These are phyloP conservation scores for Trichoderma asperellum DNA, from an alignment of 2,329 filamentous ascomycete genomes.

Conservation along the genomic window DNA sequence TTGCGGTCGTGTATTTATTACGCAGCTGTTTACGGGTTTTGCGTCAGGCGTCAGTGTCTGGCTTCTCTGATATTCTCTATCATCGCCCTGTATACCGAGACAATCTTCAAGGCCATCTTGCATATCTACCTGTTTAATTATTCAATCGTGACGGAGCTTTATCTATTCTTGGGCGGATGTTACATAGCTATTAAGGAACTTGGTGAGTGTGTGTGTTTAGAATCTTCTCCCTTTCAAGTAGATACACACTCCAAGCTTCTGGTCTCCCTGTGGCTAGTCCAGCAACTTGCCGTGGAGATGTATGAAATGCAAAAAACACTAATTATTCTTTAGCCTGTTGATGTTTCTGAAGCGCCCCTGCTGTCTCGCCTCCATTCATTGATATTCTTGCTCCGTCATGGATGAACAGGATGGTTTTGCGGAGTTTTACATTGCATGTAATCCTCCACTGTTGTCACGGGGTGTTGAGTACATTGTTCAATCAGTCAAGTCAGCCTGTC, in stretches of 20 bases:
- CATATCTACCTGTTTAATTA: not conserved
- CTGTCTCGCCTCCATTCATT: not conserved
- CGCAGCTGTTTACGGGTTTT: not conserved
- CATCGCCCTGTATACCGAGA: not conserved
- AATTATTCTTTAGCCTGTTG: not conserved
- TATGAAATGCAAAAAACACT: not conserved
- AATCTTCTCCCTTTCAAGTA: not conserved
- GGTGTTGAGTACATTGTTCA: slow-evolving; percentile 40
- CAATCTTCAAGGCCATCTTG: not conserved
- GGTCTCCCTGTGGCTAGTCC: no score
- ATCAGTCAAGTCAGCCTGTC: slow-evolving; percentile 27
- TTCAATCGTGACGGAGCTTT: no score
- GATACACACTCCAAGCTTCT: not conserved
- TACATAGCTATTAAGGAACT: not conserved
- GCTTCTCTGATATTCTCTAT: not conserved
- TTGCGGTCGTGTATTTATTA: not conserved
- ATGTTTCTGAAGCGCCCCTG: not conserved
- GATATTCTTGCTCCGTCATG: not conserved
- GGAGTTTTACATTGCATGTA: slow-evolving; percentile 44
- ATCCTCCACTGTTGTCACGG: slow-evolving; percentile 40
- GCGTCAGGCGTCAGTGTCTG: not conserved
- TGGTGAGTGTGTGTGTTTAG: not conserved
- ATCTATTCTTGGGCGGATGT: not conserved
- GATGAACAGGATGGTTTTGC: slow-evolving; percentile 14
- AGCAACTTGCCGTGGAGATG: no score